These are phyloP conservation scores for Irpex sp. DNA, from an alignment of 1,284 basidiomycete genomes.

Conservation along the genomic window DNA sequence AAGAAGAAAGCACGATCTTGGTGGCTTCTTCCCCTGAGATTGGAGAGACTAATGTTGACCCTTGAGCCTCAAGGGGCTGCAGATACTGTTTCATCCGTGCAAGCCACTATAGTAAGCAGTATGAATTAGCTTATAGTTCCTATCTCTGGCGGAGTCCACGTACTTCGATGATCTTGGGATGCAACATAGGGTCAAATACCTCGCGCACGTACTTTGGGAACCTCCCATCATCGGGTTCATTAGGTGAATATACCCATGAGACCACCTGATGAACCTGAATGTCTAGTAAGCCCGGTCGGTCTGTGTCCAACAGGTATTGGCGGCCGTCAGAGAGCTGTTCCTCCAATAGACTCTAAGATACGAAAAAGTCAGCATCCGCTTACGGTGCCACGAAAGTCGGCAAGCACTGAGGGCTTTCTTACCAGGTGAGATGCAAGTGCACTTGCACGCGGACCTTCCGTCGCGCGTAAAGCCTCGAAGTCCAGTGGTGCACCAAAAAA, in stretches of 20 bases:
- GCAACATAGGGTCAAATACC: not conserved
- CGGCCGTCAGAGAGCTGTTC: not conserved
- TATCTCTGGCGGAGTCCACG: too few relatives aligned
- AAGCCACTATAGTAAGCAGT: too few relatives aligned
- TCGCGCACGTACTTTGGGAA: not conserved
- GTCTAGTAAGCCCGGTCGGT: not conserved
- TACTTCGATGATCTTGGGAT: not conserved
- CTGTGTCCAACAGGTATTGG: not conserved
- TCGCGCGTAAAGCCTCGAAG: conserved; percentile 27
- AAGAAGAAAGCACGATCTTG: not conserved
- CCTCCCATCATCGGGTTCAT: not conserved
- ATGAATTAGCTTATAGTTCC: too few relatives aligned
- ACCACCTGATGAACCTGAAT: not conserved
- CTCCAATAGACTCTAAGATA: not conserved
- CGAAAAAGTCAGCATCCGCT: too few relatives aligned
- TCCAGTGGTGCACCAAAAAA: conserved; percentile 30
- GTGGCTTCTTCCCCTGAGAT: not conserved
- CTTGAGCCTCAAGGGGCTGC: not conserved
- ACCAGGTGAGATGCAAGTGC: conserved; percentile 37
- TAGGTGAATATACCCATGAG: not conserved
- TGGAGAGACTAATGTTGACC: not conserved
- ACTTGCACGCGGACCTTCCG: conserved; percentile 28
- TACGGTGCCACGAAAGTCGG: not conserved
- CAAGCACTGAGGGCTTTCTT: conserved; percentile 7
- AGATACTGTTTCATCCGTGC: not conserved